These are phyloP conservation scores for Wolfiporia cocos DNA, from an alignment of 1,284 basidiomycete species.

Conservation along the genomic window DNA sequence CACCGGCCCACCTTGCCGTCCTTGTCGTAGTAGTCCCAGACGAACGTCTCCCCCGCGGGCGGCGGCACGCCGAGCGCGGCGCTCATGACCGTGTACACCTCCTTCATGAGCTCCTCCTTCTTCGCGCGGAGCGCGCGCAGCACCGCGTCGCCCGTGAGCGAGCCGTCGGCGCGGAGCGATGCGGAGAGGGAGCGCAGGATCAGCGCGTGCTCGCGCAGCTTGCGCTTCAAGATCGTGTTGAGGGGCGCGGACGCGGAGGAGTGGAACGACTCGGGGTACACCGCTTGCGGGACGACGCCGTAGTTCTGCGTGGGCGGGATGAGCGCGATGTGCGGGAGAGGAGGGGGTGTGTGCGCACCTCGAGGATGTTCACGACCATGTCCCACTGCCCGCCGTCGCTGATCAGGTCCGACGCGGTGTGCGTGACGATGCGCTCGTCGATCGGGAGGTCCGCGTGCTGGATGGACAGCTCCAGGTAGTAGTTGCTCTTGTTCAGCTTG, in stretches of 20 bases:
- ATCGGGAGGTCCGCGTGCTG: conserved; percentile 77
- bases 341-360: conserved; percentile 31
- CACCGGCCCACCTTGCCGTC: conserved; percentile 75
- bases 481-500: conserved; percentile 94
- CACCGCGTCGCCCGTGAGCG: conserved; percentile 34
- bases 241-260: conserved; percentile 72
- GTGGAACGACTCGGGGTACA: conserved; percentile 86
- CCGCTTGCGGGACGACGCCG: conserved; percentile 75
- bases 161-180: conserved; percentile 38
- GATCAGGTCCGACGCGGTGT: conserved; percentile 75
- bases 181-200: conserved; percentile 64
- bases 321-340: background rate
- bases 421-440: conserved; percentile 77
- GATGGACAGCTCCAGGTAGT: conserved; percentile 87
- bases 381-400: conserved; percentile 95
- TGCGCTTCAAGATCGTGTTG: conserved; percentile 79
- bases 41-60: conserved; percentile 61
- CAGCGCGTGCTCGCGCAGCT: conserved; percentile 87
- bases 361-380: conserved; percentile 87
- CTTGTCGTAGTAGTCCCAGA: conserved; percentile 87
- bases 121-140: conserved; percentile 57
- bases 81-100: conserved; percentile 84
- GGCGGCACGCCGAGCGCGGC: conserved; percentile 86
- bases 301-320: conserved; percentile 46
- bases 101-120: conserved; percentile 81